These are phyloP conservation scores for Penstemon eatonii DNA, from an alignment of 257 asterid species.

Conservation along the genomic window DNA sequence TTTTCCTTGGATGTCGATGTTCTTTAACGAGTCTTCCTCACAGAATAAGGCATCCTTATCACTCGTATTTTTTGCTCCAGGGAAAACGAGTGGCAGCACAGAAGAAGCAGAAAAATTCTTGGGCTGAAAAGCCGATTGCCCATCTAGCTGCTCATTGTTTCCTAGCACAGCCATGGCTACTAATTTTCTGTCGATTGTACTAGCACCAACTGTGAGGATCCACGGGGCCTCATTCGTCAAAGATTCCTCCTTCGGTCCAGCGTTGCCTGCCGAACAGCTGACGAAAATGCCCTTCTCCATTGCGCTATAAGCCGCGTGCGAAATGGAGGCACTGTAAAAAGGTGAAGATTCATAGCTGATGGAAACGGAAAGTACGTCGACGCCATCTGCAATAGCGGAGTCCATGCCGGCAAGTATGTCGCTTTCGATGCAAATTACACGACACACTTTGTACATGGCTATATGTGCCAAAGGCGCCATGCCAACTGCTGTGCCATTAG, in stretches of 20 bases:
- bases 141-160: conserved; percentile 19
- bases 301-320: conserved; percentile 17
- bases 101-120: background rate
- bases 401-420: conserved; percentile 21
- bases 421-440: background rate
- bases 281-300: conserved; percentile 23
- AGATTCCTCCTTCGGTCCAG: background rate
- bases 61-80: background rate
- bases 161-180: conserved; percentile 20
- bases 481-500: conserved; percentile 26
- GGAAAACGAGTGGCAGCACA: conserved; percentile 7
- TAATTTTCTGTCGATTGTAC: conserved; percentile 15
- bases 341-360: background rate
- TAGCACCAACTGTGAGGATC: conserved; percentile 26
- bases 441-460: conserved; percentile 25
- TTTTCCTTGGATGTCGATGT: conserved; percentile 1
- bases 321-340: background rate
- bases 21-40: background rate
- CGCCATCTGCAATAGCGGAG: conserved; percentile 19
- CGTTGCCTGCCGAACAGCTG: conserved; percentile 19
- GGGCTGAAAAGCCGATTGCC: conserved; percentile 19
- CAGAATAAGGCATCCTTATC: background rate
- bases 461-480: conserved; percentile 21
- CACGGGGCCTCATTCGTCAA: conserved; percentile 18
- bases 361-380: conserved; percentile 21